A percentile compares a stretch with the other conserved stretches of the same genome.
Conservation (phyloP, 169 alveolate genomes). For the Miamiensis avidus region DNA sequence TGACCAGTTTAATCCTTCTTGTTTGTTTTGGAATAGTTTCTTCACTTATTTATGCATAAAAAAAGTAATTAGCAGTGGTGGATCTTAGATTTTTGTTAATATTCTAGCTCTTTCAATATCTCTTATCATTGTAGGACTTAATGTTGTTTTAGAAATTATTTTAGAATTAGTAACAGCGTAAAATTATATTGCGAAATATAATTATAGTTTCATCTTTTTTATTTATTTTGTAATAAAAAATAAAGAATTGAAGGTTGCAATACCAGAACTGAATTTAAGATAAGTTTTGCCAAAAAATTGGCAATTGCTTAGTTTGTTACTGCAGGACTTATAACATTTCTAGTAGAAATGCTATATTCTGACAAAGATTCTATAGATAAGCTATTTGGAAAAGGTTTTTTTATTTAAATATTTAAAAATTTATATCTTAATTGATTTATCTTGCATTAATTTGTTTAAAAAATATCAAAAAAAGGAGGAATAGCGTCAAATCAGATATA, state of each 20-base stretch:
- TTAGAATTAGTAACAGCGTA: not conserved
- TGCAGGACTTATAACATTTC: slow-evolving; percentile 11
- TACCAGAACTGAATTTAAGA: slow-evolving; percentile 24
- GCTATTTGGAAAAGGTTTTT: not conserved
- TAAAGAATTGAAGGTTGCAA: slow-evolving; percentile 14
- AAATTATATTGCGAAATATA: not conserved
- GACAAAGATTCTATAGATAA: not conserved
- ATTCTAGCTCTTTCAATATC: not conserved
- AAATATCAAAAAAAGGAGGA: not conserved
- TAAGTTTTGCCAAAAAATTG: slow-evolving; percentile 24
- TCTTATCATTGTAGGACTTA: not conserved
- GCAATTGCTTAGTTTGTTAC: slow-evolving; percentile 23
- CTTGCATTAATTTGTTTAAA: not conserved
- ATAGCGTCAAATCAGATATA: slow-evolving; percentile 11
- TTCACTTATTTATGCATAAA: not conserved
- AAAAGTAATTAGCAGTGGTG: not conserved
- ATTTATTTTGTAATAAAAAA: too few relatives aligned
- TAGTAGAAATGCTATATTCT: not conserved
- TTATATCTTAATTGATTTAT: not conserved
- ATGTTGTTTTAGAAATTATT: not conserved
- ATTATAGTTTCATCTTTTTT: not conserved
- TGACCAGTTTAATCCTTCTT: not conserved
- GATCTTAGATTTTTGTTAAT: not conserved
- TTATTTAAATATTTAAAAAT: not conserved
- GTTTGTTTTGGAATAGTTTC: not conserved